A percentile compares a stretch with the other conserved stretches of the same genome.
Conservation (phyloP, 139 green algal species). For the Pseudopediastrum boryanum region DNA sequence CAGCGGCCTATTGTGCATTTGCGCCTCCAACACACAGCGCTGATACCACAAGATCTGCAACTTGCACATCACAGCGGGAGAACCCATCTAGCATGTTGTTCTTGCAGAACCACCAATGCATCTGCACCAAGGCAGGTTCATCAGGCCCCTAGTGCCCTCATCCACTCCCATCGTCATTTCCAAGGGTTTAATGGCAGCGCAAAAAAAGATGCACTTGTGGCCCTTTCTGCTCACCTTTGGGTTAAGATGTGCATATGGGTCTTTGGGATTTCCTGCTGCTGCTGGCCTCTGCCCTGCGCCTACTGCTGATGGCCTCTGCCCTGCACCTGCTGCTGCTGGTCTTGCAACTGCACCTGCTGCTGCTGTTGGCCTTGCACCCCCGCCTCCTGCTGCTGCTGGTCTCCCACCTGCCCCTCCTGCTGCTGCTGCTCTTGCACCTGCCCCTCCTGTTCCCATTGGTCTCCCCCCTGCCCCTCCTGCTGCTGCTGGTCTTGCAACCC, state of each 20-base stretch:
- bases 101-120: background rate
- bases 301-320: slow-evolving; percentile 14
- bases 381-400: background rate
- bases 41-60: background rate
- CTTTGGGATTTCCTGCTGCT: slow-evolving; percentile 14
- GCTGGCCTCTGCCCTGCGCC: background rate
- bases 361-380: background rate
- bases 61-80: background rate
- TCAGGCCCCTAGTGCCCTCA: too few relatives aligned
- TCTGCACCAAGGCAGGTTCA: background rate
- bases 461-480: slow-evolving; percentile 3
- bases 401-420: background rate
- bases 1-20: too few relatives aligned
- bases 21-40: too few relatives aligned
- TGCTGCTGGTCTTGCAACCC: slow-evolving; percentile 21
- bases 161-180: too few relatives aligned
- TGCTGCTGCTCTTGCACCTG: background rate
- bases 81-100: background rate
- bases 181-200: background rate
- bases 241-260: slow-evolving; percentile 24
- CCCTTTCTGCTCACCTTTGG: slow-evolving; percentile 21
- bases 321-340: background rate
- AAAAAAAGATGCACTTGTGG: background rate
- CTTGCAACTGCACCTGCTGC: background rate
- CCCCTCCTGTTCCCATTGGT: background rate